Evolutionary conservation across 1,284 basidiomycete species (phyloP), one percentile per base, ranked within the genome.

Genomic region (Anthracocystis panici-leucophaei): DNA sequence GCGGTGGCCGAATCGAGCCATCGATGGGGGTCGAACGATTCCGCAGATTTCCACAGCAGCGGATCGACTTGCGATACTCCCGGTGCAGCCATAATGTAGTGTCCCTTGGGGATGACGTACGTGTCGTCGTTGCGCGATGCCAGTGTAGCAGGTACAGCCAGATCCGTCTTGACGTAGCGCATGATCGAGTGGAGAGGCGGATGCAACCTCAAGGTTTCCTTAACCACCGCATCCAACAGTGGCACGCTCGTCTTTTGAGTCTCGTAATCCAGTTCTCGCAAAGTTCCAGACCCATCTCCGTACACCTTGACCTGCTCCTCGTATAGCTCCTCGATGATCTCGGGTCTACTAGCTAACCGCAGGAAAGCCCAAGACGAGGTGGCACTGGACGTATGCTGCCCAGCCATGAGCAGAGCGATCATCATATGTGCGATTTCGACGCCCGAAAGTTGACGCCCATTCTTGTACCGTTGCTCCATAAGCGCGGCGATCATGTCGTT

Each of bases 401-500:
- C 97, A 42, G 96, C 96, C 85, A 87, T 86, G n/a, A 87, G 81
- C n/a, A 87, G 73, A 1, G 86, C 86, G 62, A 87, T 87, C 92
- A 99, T 91, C 84, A 98, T 95, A 84, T 98, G 96, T 0, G 97
- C 94, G 72, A 99, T 92, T 86, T 98, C 95, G 75, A 93, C 91
- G 83, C 98, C 94, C 54, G 89, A 89, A 35, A 99, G 89, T 1
- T 88, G 84, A 44, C 90, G 88, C 52, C 97, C 97, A 82, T 91
- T 89, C 80, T 93, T 93, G 88, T 99, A 99, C 54, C 88, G 90
- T 84, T 95, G 93, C 75, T 91, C 89, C 87, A 92, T 90, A 27
- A 99, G 89, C 1, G 95, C 92, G 20, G 91, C 89, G 81, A 99
- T 94, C 92, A 99, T 97, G 85, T 99, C 97, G 79, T 91, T 90